Evolutionary conservation across 176 grass and related monocot species (phyloP).

Genomic region (Cenchrus americanus): DNA sequence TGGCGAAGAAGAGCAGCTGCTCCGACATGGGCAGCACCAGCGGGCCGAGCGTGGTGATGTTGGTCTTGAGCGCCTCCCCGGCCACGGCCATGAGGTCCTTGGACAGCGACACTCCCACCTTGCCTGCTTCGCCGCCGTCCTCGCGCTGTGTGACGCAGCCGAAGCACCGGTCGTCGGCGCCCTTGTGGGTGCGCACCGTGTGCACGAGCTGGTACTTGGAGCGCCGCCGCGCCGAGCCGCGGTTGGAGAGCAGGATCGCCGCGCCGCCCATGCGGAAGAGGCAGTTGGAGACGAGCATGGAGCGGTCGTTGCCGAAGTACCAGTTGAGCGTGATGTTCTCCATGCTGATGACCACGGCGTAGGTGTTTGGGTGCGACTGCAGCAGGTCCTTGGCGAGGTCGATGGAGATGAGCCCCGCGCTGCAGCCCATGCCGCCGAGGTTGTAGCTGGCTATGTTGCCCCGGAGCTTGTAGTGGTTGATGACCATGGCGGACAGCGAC

Average conservation of each 20-base stretch:
- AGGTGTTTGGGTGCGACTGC: constrained; percentile 42
- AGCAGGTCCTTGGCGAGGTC: constrained; percentile 64
- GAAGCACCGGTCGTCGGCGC: constrained; percentile 58
- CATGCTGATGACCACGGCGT: constrained; percentile 62
- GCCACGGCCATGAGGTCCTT: constrained; percentile 63
- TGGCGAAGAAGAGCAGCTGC: constrained; percentile 69
- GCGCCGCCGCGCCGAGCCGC: neutral
- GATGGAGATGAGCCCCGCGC: constrained; percentile 55
- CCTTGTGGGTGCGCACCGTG: constrained; percentile 65
- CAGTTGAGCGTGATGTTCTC: constrained; percentile 73
- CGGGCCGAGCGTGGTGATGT: constrained; percentile 63
- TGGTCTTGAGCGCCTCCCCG: constrained; percentile 61
- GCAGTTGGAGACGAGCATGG: constrained; percentile 69
- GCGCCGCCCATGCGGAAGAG: constrained; percentile 65
- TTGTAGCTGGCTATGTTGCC: constrained; percentile 57
- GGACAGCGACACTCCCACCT: constrained; percentile 54
- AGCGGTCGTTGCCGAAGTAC: constrained; percentile 61
- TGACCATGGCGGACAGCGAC: constrained; percentile 57
- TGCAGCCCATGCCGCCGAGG: constrained; percentile 70
- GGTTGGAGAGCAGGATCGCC: constrained; percentile 53
- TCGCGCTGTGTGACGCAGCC: constrained; percentile 45
- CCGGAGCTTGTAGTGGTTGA: constrained; percentile 56
- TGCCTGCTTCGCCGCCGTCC: constrained; percentile 21
- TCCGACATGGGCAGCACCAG: constrained; percentile 58
- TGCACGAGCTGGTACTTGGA: constrained; percentile 79